phyloP scores from a whole-genome alignment of 768 basidiomycete genomes.

The Calocera cornea region DNA sequence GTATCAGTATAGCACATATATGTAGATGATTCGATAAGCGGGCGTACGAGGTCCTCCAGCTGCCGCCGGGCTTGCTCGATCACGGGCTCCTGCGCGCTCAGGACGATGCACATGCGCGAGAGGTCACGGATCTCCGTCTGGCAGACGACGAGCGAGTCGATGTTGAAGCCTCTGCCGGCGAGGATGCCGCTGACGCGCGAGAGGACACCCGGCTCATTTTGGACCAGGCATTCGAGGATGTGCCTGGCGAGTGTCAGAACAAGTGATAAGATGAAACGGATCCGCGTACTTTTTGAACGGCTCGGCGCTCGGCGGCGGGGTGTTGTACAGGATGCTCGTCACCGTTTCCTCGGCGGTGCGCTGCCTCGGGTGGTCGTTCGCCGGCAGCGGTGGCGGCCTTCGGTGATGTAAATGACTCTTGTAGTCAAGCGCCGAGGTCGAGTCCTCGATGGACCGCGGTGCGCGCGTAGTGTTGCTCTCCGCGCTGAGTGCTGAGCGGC shows the following conservation, averaged over 20 bases:
- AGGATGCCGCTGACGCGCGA: slow-evolving; percentile 95
- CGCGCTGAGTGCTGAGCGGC: no score
- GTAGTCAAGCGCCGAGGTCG: slow-evolving; percentile 90
- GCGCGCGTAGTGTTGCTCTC: slow-evolving; percentile 8
- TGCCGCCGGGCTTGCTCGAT: slow-evolving; percentile 94
- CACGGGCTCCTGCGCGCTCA: slow-evolving; percentile 92
- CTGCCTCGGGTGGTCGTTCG: slow-evolving; percentile 68
- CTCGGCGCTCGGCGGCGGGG: slow-evolving; percentile 77
- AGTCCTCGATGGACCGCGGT: slow-evolving; percentile 63
- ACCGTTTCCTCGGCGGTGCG: slow-evolving; percentile 91
- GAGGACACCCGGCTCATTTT: slow-evolving; percentile 98
- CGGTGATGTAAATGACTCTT: slow-evolving; percentile 50
- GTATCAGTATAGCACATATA: neutral
- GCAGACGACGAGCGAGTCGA: slow-evolving; percentile 96
- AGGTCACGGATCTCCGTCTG: slow-evolving; percentile 94
- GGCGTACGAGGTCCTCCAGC: slow-evolving; percentile 80
- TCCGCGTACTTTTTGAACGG: slow-evolving; percentile 75
- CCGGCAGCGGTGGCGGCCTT: slow-evolving; percentile 72
- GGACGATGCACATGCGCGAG: slow-evolving; percentile 94
- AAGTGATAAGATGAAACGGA: slow-evolving; percentile 15
- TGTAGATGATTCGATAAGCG: neutral
- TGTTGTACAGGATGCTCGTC: slow-evolving; percentile 94
- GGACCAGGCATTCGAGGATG: slow-evolving; percentile 91
- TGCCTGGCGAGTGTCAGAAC: slow-evolving; percentile 41
- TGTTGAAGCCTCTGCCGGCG: slow-evolving; percentile 95